Evolutionary conservation across 139 green algal genomes (phyloP), one percentile per base, ranked within the genome.

Genomic region (Coelastrella sp.): DNA sequence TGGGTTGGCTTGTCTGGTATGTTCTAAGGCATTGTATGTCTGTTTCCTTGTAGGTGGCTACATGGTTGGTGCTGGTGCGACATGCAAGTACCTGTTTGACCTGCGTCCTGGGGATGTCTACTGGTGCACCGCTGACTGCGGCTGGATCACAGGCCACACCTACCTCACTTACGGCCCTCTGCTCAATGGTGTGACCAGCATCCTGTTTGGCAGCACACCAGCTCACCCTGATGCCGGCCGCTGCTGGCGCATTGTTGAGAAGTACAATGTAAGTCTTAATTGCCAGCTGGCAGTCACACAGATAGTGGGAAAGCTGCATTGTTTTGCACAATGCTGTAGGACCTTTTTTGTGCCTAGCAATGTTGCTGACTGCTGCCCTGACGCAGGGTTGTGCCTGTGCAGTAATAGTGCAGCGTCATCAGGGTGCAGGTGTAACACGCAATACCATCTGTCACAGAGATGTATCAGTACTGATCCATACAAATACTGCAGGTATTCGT

Each of bases 101-200:
- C 89, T 97, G 89, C 92, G 96, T 59, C 91, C 88, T 3, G 96
- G 94, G 0, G 98, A 99, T 91, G 92, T 99, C 7, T 99, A 97
- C 93, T 99, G 97, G 98, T 91, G 88, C 81, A 91, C 80, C 11
- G 88, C 88, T 10, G 97, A 99, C 94, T 99, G 98, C 92, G 98
- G 98, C 27, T 99, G 98, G 98, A 99, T 99, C 93, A 99, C 98
- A 0, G 96, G 96, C 4, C 96, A 98, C 95, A 95, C 94, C 6
- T 98, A 98, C 93, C 90, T 98, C 7, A 94, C 96, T 9, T 99
- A 97, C 84, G 95, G 95, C 6, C 98, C 98, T 0, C 93, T 99
- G 91, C 93, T 99, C 17, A 97, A 97, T 84, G 95, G 97, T 10
- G 96, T 95, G 7, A 95, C 94, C 20, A 91, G 93, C 79, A 91